Evolutionary conservation across 768 basidiomycete genomes (phyloP).

Genomic region (Boletus reticuloceps): DNA sequence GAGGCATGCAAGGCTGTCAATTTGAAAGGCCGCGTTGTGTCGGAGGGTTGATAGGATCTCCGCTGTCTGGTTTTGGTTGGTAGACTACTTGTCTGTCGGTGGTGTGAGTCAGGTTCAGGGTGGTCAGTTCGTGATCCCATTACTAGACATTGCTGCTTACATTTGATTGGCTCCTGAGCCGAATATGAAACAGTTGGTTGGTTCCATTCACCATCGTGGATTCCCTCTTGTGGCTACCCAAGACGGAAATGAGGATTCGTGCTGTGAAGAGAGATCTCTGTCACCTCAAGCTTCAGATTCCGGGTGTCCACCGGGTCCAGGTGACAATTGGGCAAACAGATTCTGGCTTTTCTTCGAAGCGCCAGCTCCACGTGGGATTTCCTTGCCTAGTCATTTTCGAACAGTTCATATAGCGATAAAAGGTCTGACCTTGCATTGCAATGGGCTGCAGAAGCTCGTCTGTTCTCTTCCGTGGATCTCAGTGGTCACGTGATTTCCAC

Average conservation of each 20-base stretch:
- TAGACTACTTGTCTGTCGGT: constrained; percentile 9
- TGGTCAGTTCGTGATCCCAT: constrained; percentile 6
- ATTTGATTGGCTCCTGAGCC: constrained; percentile 12
- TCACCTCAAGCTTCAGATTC: neutral
- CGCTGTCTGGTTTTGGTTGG: constrained; percentile 23
- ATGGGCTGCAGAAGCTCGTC: no score
- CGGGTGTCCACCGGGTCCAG: neutral
- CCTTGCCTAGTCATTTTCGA: neutral
- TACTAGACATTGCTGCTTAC: constrained; percentile 9
- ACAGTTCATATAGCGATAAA: neutral
- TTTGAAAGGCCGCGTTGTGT: constrained; percentile 26
- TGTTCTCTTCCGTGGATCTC: no score
- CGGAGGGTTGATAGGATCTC: constrained; percentile 18
- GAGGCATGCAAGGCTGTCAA: constrained; percentile 20
- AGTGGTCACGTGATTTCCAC: no score
- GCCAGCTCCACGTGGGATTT: neutral
- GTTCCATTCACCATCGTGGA: constrained; percentile 3
- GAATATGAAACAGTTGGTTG: neutral
- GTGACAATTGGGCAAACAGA: neutral
- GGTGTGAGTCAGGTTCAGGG: constrained; percentile 13
- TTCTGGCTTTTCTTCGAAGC: neutral
- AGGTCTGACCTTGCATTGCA: constrained; percentile 3
- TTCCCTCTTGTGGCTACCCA: neutral
- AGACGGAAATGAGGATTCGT: constrained; percentile 10
- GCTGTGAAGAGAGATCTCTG: neutral